Base-by-base conservation (phyloP, 2,329 filamentous ascomycete genomes). In the Trichoderma oligosporum region DNA sequence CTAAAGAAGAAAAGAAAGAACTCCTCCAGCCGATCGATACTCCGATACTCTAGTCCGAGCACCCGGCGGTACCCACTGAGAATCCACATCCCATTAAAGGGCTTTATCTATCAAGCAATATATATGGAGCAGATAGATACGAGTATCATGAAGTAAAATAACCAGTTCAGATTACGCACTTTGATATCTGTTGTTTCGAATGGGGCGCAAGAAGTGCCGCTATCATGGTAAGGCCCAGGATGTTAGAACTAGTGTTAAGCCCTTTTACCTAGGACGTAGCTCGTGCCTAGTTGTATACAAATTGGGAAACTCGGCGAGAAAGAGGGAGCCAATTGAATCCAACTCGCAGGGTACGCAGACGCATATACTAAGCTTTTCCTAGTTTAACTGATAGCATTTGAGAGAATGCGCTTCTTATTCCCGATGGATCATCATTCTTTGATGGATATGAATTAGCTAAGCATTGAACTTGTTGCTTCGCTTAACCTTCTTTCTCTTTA, bases 291-390 rank as follows among this genome's bases (percentile, higher is more conserved):
- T n/a, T n/a, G n/a, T 27, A 22, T 12, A 36, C 41, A 22, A 11
- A 55, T 46, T 16, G 31, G 52, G 52, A 55, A 55, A 55, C 22
- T 38, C 41, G 24, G 52, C 52, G 52, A 55, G 52, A 55, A 20
- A 16, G 46, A 24, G 16, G 35, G 47, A 22, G 22, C 25, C 4
- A 20, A 25, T 25, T 38, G 8, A 18, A 9, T 25, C 4, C 8
- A 44, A 44, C 25, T 22, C 12, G 25, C 20, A 44, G n/a, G 41
- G 22, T 44, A 27, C 14, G 22, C 20, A 25, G 20, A 6, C 20
- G 12, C 41, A 12, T 52, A 24, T 41, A 4, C 4, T 16, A 4
- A 3, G 16, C 7, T 12, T 22, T 29, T 46, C 8, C 1, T 14
- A 20, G n/a, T n/a, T n/a, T 45, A 41, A 55, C 41, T 46, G 46